Percentiles rank a stretch among this genome's conserved stretches.
Conservation (phyloP, 2,329 filamentous ascomycete species). For the Aspergillus sp. region DNA sequence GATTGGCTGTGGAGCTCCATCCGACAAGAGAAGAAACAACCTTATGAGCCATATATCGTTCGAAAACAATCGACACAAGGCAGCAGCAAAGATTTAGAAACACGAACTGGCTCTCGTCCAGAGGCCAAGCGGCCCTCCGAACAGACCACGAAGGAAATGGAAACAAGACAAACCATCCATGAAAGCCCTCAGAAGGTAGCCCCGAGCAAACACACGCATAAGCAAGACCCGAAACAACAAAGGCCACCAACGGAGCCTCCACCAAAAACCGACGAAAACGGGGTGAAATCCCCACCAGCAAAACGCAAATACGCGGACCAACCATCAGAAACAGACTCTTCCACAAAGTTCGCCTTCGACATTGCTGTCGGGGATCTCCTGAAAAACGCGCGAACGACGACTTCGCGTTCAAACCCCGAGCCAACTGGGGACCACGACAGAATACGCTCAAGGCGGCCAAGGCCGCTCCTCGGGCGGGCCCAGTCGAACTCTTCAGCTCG, state of each 20-base stretch:
- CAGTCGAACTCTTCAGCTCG: conserved; percentile 39
- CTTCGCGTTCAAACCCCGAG: conserved; percentile 28
- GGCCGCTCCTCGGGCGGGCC: conserved; percentile 44
- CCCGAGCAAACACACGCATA: background rate
- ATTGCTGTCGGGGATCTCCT: conserved; percentile 43
- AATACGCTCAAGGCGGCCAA: conserved; percentile 27
- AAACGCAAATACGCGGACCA: conserved; percentile 20
- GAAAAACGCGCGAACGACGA: conserved; percentile 38
- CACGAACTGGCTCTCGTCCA: conserved; percentile 20
- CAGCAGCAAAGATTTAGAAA: conserved; percentile 17
- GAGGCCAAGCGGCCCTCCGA: conserved; percentile 16
- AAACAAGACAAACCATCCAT: background rate
- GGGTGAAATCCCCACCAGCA: conserved; percentile 4
- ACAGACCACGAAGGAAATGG: conserved; percentile 12
- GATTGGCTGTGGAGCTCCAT: conserved; percentile 88
- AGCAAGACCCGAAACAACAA: background rate
- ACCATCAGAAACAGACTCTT: conserved; percentile 9
- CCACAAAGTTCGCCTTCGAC: conserved; percentile 32
- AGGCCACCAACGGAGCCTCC: background rate
- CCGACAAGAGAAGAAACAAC: conserved; percentile 48
- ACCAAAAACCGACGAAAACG: background rate
- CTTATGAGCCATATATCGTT: conserved; percentile 49
- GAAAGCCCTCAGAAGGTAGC: background rate
- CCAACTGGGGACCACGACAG: conserved; percentile 20
- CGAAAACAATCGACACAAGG: conserved; percentile 25